Evolutionary conservation across 2,329 filamentous ascomycete species (phyloP), one percentile per base, ranked within the genome.

Genomic region (Aspergillus sp.): DNA sequence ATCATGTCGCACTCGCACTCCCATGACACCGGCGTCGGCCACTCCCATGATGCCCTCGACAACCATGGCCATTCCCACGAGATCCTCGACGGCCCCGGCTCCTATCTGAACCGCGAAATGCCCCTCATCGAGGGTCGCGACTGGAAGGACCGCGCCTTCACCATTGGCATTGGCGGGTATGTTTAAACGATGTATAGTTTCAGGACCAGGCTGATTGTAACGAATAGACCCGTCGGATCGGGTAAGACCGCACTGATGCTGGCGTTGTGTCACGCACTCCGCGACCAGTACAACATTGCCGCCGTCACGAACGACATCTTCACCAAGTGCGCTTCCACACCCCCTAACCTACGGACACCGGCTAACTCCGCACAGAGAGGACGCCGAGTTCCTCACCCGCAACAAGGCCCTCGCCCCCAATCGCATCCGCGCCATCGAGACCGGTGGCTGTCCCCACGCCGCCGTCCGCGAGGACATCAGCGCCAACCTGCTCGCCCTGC

Each of bases 241-340:
- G 94, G 94, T 68, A 99, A 99, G 75, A 97, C 94, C 0, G 94
- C 94, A 16, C 83, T 97, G 23, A 97, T 99, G 93, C 86, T 97
- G 10, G 88, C 89, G 36, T 88, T 97, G 62, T 97, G 91, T 78
- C 86, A 86, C 32, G 87, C 88, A 6, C 86, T 99, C 5, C 88
- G 94, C 56, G 80, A 86, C 47, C 79, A 83, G 50, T 92, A 89
- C 82, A 91, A 87, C 68, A 88, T 99, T 66, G 94, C 94, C 1
- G 94, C 91, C 55, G 93, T 99, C 19, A 99, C 94, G 46, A 97
- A 97, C 81, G 93, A 97, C 80, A 97, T 97, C 80, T 97, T 97
- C 81, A 97, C 93, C 19, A 88, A 81, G 74, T 77, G 60, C n/a
- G 60, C 56, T 7, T 29, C 25, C n/a, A n/a, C 11, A 23, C 6